Percentiles rank a stretch among this genome's conserved stretches.
Evolutionary conservation across 2,329 filamentous ascomycete genomes (phyloP).

Genomic region (Neopestalotiopsis rosae): DNA sequence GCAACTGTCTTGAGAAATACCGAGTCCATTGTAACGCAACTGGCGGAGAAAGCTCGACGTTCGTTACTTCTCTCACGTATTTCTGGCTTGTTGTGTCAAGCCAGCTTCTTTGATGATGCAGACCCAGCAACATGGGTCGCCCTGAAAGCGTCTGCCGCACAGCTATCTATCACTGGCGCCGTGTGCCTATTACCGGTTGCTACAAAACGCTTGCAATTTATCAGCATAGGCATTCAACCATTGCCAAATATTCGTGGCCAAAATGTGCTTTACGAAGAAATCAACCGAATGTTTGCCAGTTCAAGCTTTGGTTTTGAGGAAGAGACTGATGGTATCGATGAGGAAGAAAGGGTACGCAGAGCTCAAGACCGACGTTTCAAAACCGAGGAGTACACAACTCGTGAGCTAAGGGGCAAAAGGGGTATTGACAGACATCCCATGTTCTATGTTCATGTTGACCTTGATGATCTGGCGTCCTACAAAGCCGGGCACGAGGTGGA

Average conservation of each 20-base stretch:
- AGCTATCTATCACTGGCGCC: conserved; percentile 69
- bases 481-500: conserved; percentile 35
- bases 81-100: conserved; percentile 67
- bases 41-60: conserved; percentile 21
- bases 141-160: conserved; percentile 68
- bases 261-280: conserved; percentile 74
- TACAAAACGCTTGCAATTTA: conserved; percentile 77
- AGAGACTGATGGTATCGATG: conserved; percentile 45
- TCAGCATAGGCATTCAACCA: conserved; percentile 77
- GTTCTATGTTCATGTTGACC: conserved; percentile 77
- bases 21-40: conserved; percentile 17
- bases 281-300: conserved; percentile 77
- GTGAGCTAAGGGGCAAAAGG: conserved; percentile 63
- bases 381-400: conserved; percentile 52
- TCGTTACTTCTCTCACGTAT: conserved; percentile 33
- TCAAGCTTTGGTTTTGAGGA: conserved; percentile 77
- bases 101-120: conserved; percentile 61
- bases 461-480: conserved; percentile 28
- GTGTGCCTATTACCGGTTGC: conserved; percentile 75
- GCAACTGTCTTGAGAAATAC: conserved; percentile 42
- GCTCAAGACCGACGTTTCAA: conserved; percentile 39
- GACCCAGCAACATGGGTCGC: conserved; percentile 69
- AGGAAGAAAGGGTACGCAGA: conserved; percentile 31
- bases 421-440: conserved; percentile 84
- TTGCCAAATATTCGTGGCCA: conserved; percentile 59